phyloP scores from a whole-genome alignment of 208 protist genomes.

The Trichomonas tenax region DNA sequence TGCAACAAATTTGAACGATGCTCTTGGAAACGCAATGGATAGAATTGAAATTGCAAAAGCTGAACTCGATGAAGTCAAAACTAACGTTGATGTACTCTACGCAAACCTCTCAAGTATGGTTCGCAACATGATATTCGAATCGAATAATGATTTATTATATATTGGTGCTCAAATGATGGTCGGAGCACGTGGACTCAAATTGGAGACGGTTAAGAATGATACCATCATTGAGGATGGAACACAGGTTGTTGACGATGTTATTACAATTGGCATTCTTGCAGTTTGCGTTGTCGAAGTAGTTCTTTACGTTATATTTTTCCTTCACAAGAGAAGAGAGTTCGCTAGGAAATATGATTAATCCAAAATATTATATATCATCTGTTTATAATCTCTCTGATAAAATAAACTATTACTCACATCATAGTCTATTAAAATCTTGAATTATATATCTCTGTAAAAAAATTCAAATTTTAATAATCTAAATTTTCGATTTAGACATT shows the following conservation, averaged over 20 bases:
- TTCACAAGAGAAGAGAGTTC: neutral
- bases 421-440: no score
- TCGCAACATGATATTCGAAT: neutral
- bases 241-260: neutral
- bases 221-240: neutral
- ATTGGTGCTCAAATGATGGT: neutral
- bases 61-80: neutral
- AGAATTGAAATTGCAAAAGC: neutral
- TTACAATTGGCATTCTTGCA: neutral
- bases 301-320: neutral
- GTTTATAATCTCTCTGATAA: no score
- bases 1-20: neutral
- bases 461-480: no score
- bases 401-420: no score
- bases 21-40: neutral
- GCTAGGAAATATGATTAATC: neutral
- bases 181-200: neutral
- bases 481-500: no score
- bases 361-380: no score
- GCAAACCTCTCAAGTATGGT: neutral
- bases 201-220: neutral
- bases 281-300: neutral
- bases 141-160: neutral
- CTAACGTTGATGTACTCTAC: neutral
- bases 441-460: no score